Base-by-base conservation (phyloP, 805 yeast genomes). In the Cyberlindnera maclurae region DNA sequence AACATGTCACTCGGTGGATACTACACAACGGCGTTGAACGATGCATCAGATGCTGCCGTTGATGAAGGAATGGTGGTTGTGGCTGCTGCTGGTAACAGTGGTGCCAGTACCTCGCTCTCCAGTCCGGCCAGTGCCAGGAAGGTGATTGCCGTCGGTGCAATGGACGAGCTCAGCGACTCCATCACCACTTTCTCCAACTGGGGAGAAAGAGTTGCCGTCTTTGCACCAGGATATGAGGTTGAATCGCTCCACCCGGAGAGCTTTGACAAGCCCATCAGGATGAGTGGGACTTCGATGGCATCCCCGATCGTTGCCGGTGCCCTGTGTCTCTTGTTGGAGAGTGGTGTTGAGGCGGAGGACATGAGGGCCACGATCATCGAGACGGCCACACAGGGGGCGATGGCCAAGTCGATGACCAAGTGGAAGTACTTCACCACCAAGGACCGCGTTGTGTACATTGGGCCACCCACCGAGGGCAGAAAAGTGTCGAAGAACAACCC, bases 81-180 rank as follows among this genome's bases (percentile, higher is more conserved):
- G 15, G 86, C 70, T 9, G 96, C 96, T 0, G 96, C 96, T 0
- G 97, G 97, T 2, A 89, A 89, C 56, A 71, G 80, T 22, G 75
- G 77, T 46, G 55, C 70, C 8, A 75, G 84, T 52, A 95, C 97
- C 0, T 84, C 95, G 47, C 58, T 67, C 43, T 73, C 77, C 29
- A 85, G 95, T 42, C 97, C 97, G 0, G 94, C 95, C 1, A 80
- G 90, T 32, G 82, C 90, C 1, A 62, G 58, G 2, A 64, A 64
- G 29, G 86, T 82, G 0, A 72, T 86, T 9, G 77, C 95, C 0
- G 93, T 89, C 7, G 97, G 96, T 1, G 95, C 96, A 3, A 76
- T 88, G 38, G 87, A 86, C 52, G 95, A 82, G 52, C 53, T 67
- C 17, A 68, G 66, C 12, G 95, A 86, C 49, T 52, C 67, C 2